Conservation (phyloP, 164 flowering plant species). For the Nymphaea thermarum region DNA sequence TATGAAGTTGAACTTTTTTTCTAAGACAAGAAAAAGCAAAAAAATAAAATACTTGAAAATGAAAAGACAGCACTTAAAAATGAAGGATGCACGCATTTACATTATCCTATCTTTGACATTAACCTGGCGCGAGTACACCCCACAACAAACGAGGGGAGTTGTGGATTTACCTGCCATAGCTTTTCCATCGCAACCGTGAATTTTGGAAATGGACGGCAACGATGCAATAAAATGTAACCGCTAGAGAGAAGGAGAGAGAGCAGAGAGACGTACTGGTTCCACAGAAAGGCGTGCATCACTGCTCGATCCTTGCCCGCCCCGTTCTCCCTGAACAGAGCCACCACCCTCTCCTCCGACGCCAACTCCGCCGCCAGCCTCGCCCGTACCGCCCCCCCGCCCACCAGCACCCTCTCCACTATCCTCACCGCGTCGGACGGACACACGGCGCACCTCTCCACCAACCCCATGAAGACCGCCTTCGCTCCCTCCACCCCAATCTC, state of each 20-base stretch:
- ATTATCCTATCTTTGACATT: no score
- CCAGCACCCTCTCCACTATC: conserved; percentile 44
- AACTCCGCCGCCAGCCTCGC: conserved; percentile 58
- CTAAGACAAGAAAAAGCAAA: no score
- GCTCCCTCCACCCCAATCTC: conserved; percentile 67
- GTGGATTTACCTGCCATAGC: no score
- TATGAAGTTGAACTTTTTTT: no score
- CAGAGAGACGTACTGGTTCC: conserved; percentile 58
- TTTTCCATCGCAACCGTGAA: no score
- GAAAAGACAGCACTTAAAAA: no score
- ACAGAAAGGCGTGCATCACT: conserved; percentile 76
- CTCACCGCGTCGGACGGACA: conserved; percentile 68
- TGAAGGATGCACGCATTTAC: no score
- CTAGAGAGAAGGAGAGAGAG: background rate
- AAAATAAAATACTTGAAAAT: no score
- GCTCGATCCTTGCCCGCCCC: conserved; percentile 48
- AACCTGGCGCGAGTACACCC: no score
- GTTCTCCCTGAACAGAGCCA: conserved; percentile 52
- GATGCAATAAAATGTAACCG: background rate
- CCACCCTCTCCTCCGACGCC: conserved; percentile 69
- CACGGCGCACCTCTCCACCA: conserved; percentile 66
- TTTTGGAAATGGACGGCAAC: no score
- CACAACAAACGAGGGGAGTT: no score
- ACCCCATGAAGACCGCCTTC: conserved; percentile 65
- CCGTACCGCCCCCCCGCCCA: conserved; percentile 34